Base-by-base conservation (phyloP, 2,329 filamentous ascomycete genomes). In the Microdochium nivale region DNA sequence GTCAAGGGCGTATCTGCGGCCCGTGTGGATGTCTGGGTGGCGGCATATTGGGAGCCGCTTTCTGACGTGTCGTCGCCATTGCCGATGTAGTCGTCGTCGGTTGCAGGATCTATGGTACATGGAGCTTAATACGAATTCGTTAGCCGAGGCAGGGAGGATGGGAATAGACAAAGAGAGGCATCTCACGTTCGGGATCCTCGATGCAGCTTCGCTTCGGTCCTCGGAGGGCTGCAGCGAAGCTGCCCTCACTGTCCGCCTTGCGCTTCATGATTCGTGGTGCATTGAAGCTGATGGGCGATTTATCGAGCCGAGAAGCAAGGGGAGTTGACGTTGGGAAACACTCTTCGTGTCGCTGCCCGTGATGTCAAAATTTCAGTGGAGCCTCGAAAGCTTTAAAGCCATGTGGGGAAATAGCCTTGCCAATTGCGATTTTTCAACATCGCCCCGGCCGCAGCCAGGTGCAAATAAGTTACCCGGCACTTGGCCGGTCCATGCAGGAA, bases 1-100 rank as follows among this genome's bases (percentile, higher is more conserved):
- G 77, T 80, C 21, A 70, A 60, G 9, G 77, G 75, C 1, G 77
- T 79, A 40, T 73, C 67, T 8, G 53, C 50, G 1, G 56, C 52
- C 13, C 51, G 19, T 32, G 54, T 54, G 13, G 58, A 58, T 2
- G 55, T 48, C n/a, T 35, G 48, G 9, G 53, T 52, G 21, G 57
- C 56, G 23, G 56, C 57, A 19, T 58, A 56, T 21, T 52, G 51
- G 11, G 59, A 47, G 25, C 46, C 24, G 25, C 24, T 47, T 21
- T 30, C 25, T 47, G 46, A 47, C 9, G 21, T 40, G 21, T 51
- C 33, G 30, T 49, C 30, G 27, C n/a, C n/a, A 27, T 61, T 53
- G 5, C 56, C 53, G 47, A 55, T 48, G 21, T 54, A 62, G 46
- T 66, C 60, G 30, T 63, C 62, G 48, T 49, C 21, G 14, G 35